Evolutionary conservation across 352 stramenopile species (phyloP).

Genomic region (Phytophthora brassicae): DNA sequence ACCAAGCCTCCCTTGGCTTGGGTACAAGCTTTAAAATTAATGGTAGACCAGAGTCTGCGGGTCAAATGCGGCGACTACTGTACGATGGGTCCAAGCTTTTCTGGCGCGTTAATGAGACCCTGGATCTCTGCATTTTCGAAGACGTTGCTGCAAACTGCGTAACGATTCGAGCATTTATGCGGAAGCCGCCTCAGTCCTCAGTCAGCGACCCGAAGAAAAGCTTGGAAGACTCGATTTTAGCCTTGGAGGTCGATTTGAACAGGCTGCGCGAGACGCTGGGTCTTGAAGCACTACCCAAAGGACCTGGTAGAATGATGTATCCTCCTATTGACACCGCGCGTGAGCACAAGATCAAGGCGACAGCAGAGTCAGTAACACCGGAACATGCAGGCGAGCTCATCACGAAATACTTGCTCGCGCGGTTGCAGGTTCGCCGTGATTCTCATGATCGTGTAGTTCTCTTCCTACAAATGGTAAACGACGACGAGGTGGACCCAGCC

Average conservation of each 20-base stretch:
- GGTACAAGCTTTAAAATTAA: conserved; percentile 22
- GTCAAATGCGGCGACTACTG: conserved; percentile 55
- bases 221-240: conserved; percentile 35
- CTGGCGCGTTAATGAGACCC: conserved; percentile 86
- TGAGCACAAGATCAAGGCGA: conserved; percentile 13
- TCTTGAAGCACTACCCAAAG: conserved; percentile 20
- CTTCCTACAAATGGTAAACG: conserved; percentile 68
- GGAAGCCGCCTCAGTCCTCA: conserved; percentile 28
- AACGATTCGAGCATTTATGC: conserved; percentile 68
- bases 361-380: conserved; percentile 8
- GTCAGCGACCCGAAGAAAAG: conserved; percentile 15
- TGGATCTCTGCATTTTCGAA: conserved; percentile 86
- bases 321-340: conserved; percentile 10
- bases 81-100: conserved; percentile 89
- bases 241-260: conserved; percentile 59
- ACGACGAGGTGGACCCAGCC: conserved; percentile 59
- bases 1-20: conserved; percentile 75
- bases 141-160: conserved; percentile 65
- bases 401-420: conserved; percentile 72
- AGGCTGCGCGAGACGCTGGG: conserved; percentile 49
- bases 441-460: conserved; percentile 45
- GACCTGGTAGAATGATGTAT: conserved; percentile 21
- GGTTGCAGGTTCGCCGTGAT: conserved; percentile 66
- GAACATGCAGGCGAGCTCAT: conserved; percentile 42
- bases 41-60: conserved; percentile 15